Evolutionary conservation across 257 asterid species (phyloP), one percentile per base, ranked within the genome.

Genomic region (Penstemon davidsonii): DNA sequence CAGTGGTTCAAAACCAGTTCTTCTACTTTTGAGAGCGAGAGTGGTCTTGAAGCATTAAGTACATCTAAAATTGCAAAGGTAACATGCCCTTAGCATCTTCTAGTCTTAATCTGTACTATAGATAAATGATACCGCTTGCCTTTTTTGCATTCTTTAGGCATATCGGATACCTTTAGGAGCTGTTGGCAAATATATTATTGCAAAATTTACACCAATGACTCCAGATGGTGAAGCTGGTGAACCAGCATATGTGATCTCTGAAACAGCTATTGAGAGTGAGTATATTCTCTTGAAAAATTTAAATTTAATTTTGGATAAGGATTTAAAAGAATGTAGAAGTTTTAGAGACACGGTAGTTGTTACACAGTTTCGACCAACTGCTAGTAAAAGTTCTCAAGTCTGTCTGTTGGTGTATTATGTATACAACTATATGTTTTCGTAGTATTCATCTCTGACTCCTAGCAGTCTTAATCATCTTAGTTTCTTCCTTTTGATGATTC

Each of bases 151-250:
- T 68, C 47, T 73, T 44, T 62, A 94, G 99, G 96, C 96, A 57
- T 88, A 83, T 68, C 96, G 99, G 69, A 76, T 94, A 76, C 97
- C 99, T 54, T 69, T 94, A 77, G 97, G 96, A 76, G 99, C 99
- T 53, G 95, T 94, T 73, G 96, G 99, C 61, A 83, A 82, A 66
- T 87, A 80, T 59, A 68, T 94, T 74, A 79, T 84, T 68, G 96
- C 96, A 68, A 91, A 88, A 74, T 94, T 94, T 76, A 91, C 87
- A 41, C 99, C 99, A 62, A 90, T 91, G 99, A 80, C 97, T 58
- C 99, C 99, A 5, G 95, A 91, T 73, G 99, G 99, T 66, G 97
- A 91, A 88, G 87, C 91, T 76, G 99, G 99, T 45, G 95, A 91
- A 78, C 92, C 99, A 71, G 91, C 87, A 10, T 94, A 81, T 83